Base-by-base conservation (phyloP, 345 rosid species). In the Syzygium grande region DNA sequence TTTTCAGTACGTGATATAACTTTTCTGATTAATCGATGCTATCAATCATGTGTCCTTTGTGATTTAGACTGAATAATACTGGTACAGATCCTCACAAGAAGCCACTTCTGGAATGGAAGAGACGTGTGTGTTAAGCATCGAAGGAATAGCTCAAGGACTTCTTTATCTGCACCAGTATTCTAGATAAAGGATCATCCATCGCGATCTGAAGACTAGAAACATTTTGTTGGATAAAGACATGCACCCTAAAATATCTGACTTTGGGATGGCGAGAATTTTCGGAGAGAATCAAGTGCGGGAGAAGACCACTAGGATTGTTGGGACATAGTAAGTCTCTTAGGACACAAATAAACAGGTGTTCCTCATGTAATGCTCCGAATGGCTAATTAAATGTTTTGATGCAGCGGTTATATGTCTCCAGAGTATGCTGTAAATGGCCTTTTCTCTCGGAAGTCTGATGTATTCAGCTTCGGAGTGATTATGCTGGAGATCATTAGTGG, bases 71-170 rank as follows among this genome's bases (percentile, higher is more conserved):
- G 5, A 43, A 27, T 30, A 68, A 25, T 9, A 16, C 23, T 7
- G 5, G 51, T 22, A 22, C 85, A 90, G 92, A 91, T 89, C 51
- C 63, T 11, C 58, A 38, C 27, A 88, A 65, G 85, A 84, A 63
- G 15, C 41, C 86, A 11, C 38, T 59, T 17, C 63, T 90, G 54
- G 85, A 89, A 73, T 92, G 93, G 93, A 78, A 34, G 54, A 88
- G 29, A 51, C 38, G 84, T 19, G 11, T 19, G 11, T 52, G 9
- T 51, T 19, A 23, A 87, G 79, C 52, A 78, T 87, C 7, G 27
- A 87, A 52, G 88, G 88, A 46, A 80, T 77, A 55, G 85, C 85
- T 87, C 85, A 80, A 54, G 85, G 77, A 5, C 78, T 53, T 30
- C 85, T 78, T 25, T 87, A 87, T 61, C 53, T 87, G 84, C 88